Evolutionary conservation across 2,329 filamentous ascomycete species (phyloP), one percentile per base, ranked within the genome.

Genomic region (Grosmannia clavigera): DNA sequence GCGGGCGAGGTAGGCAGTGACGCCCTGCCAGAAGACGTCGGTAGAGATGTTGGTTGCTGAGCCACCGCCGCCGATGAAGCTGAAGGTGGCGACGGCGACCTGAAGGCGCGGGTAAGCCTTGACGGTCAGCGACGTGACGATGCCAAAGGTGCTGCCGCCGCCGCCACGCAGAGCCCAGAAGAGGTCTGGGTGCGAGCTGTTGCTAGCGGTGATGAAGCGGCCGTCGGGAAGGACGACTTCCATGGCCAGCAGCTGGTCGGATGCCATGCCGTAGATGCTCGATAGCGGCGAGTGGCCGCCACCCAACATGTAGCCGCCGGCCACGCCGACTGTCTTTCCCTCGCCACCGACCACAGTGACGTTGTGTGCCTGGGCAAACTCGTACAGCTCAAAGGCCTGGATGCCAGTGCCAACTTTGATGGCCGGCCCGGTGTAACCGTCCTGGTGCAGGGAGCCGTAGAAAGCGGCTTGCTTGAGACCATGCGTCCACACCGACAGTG

Each of bases 201-300:
- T 66, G 55, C 70, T 74, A 43, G 72, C 75, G 50, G 75, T 74
- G 3, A 78, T 67, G 27, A 76, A 71, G 5, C 68, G 64, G 16
- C 79, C 78, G 61, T 74, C 72, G 12, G 76, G 72, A 6, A 74
- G 75, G 9, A 81, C 74, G 16, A 81, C 71, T 59, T 81, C 72
- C 61, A 78, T 70, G 35, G 73, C 70, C 19, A 81, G 69, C 9
- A 78, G 71, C 58, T 80, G 74, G 65, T 81, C 78, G 7, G 76
- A 72, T 2, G 71, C 78, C 67, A 81, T 74, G 62, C 81, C 74
- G 63, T 78, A 78, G 46, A 76, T 67, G 58, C 73, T 73, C 12
- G 75, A 76, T 58, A 84, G 65, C 2, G 79, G 79, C 12, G 76
- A 78, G 67, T 84, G 79, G 0, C 81, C 81, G 52, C 79, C 81